Percentiles rank a stretch among this genome's conserved stretches.
These are phyloP conservation scores for Chernovozyma sophiae-reginae DNA, from an alignment of 1,139 yeast species.

Conservation along the genomic window DNA sequence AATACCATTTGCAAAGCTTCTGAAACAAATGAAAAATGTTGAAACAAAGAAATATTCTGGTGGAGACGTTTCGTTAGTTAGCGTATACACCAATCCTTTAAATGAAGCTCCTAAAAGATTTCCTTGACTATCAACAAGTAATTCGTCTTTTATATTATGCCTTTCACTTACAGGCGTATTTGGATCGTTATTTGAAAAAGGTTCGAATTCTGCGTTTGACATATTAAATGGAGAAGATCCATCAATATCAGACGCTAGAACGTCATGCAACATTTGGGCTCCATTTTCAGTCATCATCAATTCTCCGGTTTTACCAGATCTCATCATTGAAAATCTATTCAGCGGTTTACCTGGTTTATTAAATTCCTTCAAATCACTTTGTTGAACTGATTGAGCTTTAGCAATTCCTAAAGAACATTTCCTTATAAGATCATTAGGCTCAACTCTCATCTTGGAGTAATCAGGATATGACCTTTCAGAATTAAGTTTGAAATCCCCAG, in stretches of 20 bases:
- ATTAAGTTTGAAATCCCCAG: slow-evolving; percentile 72
- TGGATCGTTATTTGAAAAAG: slow-evolving; percentile 22
- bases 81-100: slow-evolving; percentile 63
- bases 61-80: slow-evolving; percentile 70
- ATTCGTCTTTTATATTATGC: slow-evolving; percentile 34
- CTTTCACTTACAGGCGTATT: slow-evolving; percentile 8
- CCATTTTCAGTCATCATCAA: slow-evolving; percentile 58
- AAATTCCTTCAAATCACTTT: slow-evolving; percentile 18
- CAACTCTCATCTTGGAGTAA: slow-evolving; percentile 52
- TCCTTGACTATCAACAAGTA: slow-evolving; percentile 46
- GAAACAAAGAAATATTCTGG: slow-evolving; percentile 68
- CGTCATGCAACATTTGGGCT: slow-evolving; percentile 48
- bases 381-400: slow-evolving; percentile 34
- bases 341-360: slow-evolving; percentile 6
- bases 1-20: slow-evolving; percentile 66
- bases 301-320: slow-evolving; percentile 54
- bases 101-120: slow-evolving; percentile 74
- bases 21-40: slow-evolving; percentile 76
- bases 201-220: slow-evolving; percentile 34
- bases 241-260: slow-evolving; percentile 39
- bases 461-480: slow-evolving; percentile 70
- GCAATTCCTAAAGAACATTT: slow-evolving; percentile 62
- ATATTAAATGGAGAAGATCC: slow-evolving; percentile 42
- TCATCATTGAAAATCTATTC: slow-evolving; percentile 56
- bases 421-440: slow-evolving; percentile 60